Base-by-base conservation (phyloP, 257 asterid species). In the Scutellaria barbata region DNA sequence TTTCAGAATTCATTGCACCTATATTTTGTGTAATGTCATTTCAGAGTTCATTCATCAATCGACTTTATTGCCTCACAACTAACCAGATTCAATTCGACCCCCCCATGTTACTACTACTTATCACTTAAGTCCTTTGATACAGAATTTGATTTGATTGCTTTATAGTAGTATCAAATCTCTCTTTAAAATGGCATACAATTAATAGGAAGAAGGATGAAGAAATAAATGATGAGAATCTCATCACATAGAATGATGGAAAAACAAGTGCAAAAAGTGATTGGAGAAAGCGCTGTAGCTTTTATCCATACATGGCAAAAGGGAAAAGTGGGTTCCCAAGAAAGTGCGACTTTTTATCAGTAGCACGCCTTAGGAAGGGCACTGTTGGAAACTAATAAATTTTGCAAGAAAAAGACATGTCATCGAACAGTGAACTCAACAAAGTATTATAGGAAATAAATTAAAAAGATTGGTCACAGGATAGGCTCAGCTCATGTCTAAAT, bases 331-430 rank as follows among this genome's bases (percentile, higher is more conserved):
- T 46, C 75, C 81, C 79, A 66, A 74, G 63, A 74, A 74, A 70
- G 77, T 43, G 65, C 74, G 58, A 63, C 46, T 76, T 47, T 57
- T 47, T 2, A 8, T 4, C 57, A 6, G 9, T n/a, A 66, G 81
- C 85, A 81, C 78, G 82, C 85, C 74, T 51, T 10, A 40, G 50
- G 54, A 50, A 66, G 81, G 81, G 81, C 60, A 72, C 6, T 54
- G 20, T 30, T 17, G 76, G 76, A 46, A 45, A 45, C 13, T 2
- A 66, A 0, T 10, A 50, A 58, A 60, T 14, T 33, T 14, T 46
- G 39, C 5, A 46, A 39, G 85, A 81, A 56, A 81, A 18, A 3
- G 82, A 77, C 85, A 43, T 25, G 30, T 73, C 81, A 69, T 63
- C 37, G 11, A 63, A 47, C 80, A 63, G 63, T 37, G 11, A 63